Evolutionary conservation across 768 basidiomycete genomes (phyloP), one percentile per base, ranked within the genome.

Genomic region (Leccinum sublutescens): DNA sequence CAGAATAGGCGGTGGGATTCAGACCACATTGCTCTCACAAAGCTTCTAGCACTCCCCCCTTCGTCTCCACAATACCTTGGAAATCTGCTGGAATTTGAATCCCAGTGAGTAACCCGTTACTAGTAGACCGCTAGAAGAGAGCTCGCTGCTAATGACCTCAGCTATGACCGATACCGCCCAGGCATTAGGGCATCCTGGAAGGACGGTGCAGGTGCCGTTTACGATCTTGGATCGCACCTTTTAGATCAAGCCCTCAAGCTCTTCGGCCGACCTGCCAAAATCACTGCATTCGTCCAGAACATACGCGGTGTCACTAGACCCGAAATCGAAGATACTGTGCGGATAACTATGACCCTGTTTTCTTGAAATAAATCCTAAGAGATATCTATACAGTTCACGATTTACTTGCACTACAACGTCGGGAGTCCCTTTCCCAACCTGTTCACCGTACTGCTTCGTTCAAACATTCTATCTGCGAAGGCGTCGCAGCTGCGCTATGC

Each of bases 1-100:
- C 89, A 89, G 67, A 89, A 88, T 68, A 79, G 90, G 52, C 80
- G 89, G 57, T 91, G 85, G 84, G 89, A 91, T 72, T 85, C 86
- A 2, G 90, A 93, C 68, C 91, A 86, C 73, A 76, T 90, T 40
- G 81, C 89, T 7, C 73, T 92, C 52, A 81, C 79, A 63, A 77
- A 78, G 40, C 78, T 92, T 23, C 71, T 92, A 25, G 74, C 76
- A 8, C 76, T 86, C 19, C 82, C 85, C 15, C 66, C 79, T 9
- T 74, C 78, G 10, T 78, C 82, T 15, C 75, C 82, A 2, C 74
- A 80, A 54, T 84, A 80, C 9, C 71, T 91, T 36, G 90, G 90
- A 2, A 74, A 79, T 14, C 71, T 91, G 12, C 72, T 82, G 6
- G 89, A 91, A 67, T 87, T 91, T 57, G 89, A 91, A 70, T 89